Conservation (phyloP, 75 land plant genomes). For the Cupressus sempervirens region DNA sequence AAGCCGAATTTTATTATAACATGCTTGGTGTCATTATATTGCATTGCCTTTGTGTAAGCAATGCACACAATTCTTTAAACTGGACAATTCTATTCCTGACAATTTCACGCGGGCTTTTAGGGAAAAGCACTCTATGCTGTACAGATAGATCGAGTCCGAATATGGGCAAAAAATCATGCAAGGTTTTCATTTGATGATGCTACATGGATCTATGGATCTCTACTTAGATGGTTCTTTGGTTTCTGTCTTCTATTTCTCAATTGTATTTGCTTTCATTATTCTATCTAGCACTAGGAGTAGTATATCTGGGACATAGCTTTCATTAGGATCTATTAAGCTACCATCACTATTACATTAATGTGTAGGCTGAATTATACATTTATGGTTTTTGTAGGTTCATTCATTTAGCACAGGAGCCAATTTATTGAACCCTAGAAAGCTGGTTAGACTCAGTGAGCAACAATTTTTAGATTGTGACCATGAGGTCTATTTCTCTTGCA, state of each 20-base stretch:
- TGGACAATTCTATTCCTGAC: not conserved
- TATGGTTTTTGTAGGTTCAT: too few relatives aligned
- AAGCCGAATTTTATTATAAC: not conserved
- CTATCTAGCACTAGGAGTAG: slow-evolving; percentile 51
- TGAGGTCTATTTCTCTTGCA: too few relatives aligned
- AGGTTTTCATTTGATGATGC: slow-evolving; percentile 86
- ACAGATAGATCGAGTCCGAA: slow-evolving; percentile 88
- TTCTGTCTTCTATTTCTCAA: slow-evolving; percentile 90
- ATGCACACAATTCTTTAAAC: not conserved
- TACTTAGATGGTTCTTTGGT: slow-evolving; percentile 92
- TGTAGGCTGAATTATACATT: too few relatives aligned
- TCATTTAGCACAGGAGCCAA: too few relatives aligned
- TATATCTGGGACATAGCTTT: slow-evolving; percentile 59
- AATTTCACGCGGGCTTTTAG: slow-evolving; percentile 30
- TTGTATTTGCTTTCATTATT: slow-evolving; percentile 90
- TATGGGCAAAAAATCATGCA: slow-evolving; percentile 92
- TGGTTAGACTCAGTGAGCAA: too few relatives aligned
- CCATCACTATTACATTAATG: too few relatives aligned
- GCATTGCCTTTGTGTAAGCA: not conserved
- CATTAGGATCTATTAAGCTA: too few relatives aligned
- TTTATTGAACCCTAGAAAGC: too few relatives aligned
- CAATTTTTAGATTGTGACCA: too few relatives aligned
- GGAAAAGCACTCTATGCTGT: slow-evolving; percentile 96
- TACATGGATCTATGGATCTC: slow-evolving; percentile 93
- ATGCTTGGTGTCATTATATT: not conserved